A percentile compares a stretch with the other conserved stretches of the same genome.
phyloP scores from a whole-genome alignment of 805 yeast species.

The Kazachstania psychrophila region DNA sequence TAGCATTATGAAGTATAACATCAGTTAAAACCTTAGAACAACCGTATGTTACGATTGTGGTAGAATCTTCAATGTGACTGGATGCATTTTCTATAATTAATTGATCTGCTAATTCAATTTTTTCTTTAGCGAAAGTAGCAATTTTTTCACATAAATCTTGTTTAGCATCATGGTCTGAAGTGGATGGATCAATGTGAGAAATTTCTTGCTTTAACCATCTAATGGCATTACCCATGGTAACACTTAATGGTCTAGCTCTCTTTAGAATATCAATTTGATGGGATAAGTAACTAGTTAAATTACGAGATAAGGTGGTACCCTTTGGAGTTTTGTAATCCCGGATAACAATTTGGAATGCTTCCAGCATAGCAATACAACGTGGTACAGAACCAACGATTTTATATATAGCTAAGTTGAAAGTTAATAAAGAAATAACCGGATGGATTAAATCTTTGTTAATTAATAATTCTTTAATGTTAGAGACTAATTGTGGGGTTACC shows the following conservation, averaged over 20 bases:
- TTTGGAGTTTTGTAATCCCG: conserved; percentile 75
- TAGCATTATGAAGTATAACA: conserved; percentile 61
- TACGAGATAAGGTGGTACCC: conserved; percentile 77
- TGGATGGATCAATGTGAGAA: conserved; percentile 67
- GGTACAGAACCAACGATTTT: conserved; percentile 84
- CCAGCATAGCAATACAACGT: conserved; percentile 76
- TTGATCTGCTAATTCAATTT: conserved; percentile 71
- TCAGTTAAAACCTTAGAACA: conserved; percentile 76
- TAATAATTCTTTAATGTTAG: conserved; percentile 27
- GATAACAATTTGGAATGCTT: conserved; percentile 74
- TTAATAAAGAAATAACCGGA: conserved; percentile 70
- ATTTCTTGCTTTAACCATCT: conserved; percentile 96
- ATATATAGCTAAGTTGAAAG: conserved; percentile 74
- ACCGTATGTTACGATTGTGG: conserved; percentile 80
- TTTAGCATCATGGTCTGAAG: conserved; percentile 52
- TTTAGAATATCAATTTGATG: conserved; percentile 90
- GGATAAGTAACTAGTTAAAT: conserved; percentile 76
- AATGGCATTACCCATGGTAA: conserved; percentile 95
- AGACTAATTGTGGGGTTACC: conserved; percentile 21
- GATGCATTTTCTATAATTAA: conserved; percentile 77
- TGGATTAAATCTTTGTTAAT: conserved; percentile 53
- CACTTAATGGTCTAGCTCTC: conserved; percentile 81
- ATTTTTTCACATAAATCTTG: conserved; percentile 52
- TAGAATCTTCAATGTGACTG: conserved; percentile 62
- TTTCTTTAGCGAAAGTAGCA: conserved; percentile 74